Base-by-base conservation (phyloP, 2,329 filamentous ascomycete species). In the Lojkania enalia region DNA sequence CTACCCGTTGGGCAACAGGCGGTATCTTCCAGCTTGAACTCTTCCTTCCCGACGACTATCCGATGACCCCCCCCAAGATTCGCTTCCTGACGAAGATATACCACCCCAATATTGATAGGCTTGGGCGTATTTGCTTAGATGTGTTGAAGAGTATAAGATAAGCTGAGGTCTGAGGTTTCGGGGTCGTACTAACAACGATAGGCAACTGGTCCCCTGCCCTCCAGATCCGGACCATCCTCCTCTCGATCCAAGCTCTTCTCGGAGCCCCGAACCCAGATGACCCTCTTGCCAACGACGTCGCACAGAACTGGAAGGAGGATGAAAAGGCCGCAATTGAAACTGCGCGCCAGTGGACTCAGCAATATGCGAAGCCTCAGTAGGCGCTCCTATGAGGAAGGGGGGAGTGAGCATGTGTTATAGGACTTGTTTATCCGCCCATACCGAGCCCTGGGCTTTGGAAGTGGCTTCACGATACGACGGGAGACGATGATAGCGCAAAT, bases 11-110 rank as follows among this genome's bases (percentile, higher is more conserved):
- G 3, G 29, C 16, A 7, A 38, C 63, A 84, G 84, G 82, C 51
- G 94, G 95, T 37, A 81, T 96, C 54, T 99, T 99, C 79, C 92
- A 95, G 73, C 86, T 97, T 51, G 94, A 99, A 73, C 84, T 99
- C 15, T 99, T 99, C 72, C 81, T 99, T 18, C 95, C 95, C 33
- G 94, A 99, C 66, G 94, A 99, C 76, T 99, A 99, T 71, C 94
- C 94, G 31, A 99, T 99, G 94, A 96, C 90, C 23, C 92, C 94
- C 42, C 94, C 94, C 35, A 96, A 96, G 79, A 96, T 99, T 66
- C 88, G 94, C 43, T 99, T 99, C 74, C 79, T 99, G 39, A 99
- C 95, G 61, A 96, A 96, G 76, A 97, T 99, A 71, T 99, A 97
- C 74, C 95, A 99, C 71, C 94, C 94, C 40, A 99, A 99, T 71